These are phyloP conservation scores for Coemansia sp. DNA, from an alignment of 192 early-diverging fungal species.

Conservation along the genomic window DNA sequence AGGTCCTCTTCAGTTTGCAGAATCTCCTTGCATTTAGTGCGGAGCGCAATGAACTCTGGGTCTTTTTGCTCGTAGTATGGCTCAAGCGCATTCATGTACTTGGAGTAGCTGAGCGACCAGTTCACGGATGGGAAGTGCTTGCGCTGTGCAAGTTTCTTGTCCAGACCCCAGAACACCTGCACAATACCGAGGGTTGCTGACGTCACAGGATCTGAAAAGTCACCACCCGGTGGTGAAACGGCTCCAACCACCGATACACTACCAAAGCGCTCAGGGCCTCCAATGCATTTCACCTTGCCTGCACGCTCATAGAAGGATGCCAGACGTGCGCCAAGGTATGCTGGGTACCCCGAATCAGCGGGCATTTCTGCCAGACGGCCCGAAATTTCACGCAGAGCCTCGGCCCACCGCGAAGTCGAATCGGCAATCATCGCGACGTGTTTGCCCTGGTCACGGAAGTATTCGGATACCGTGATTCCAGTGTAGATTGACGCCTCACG, in stretches of 20 bases:
- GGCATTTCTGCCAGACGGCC: slow-evolving; percentile 99
- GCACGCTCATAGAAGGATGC: slow-evolving; percentile 99
- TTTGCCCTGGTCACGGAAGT: slow-evolving; percentile 99
- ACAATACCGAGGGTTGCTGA: slow-evolving; percentile 96
- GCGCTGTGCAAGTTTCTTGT: slow-evolving; percentile 99
- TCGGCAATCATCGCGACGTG: slow-evolving; percentile 99
- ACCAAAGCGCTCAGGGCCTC: slow-evolving; percentile 89
- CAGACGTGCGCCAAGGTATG: slow-evolving; percentile 97
- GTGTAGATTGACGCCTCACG: slow-evolving; percentile 99
- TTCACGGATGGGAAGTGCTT: slow-evolving; percentile 99
- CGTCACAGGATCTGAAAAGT: slow-evolving; percentile 99
- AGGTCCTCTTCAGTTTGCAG: slow-evolving; percentile 98
- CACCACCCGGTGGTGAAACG: slow-evolving; percentile 99
- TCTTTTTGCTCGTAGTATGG: slow-evolving; percentile 94
- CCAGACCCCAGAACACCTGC: slow-evolving; percentile 99
- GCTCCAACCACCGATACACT: slow-evolving; percentile 98
- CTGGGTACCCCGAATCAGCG: slow-evolving; percentile 96
- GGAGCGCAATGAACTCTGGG: slow-evolving; percentile 87
- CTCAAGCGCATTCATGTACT: slow-evolving; percentile 97
- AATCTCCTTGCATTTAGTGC: slow-evolving; percentile 96
- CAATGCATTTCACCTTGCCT: slow-evolving; percentile 94
- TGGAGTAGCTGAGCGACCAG: slow-evolving; percentile 97
- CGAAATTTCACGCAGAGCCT: slow-evolving; percentile 99
- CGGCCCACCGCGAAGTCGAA: slow-evolving; percentile 99
- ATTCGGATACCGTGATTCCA: slow-evolving; percentile 98